phyloP scores from a whole-genome alignment of 2,329 filamentous ascomycete genomes.

The Didymella sp. region DNA sequence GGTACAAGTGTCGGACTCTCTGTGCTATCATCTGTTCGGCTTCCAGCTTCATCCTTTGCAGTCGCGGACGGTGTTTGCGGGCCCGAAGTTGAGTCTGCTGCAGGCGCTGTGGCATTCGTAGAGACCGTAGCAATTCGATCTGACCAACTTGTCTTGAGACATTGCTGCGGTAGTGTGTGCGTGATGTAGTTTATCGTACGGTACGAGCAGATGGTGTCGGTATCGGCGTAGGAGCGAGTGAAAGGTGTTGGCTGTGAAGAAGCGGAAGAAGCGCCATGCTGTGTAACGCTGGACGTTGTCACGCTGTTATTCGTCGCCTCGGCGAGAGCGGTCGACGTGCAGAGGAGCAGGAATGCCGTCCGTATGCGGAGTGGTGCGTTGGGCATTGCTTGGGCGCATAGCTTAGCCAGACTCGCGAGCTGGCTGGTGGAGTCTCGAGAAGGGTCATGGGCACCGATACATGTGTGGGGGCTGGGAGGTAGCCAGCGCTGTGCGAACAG shows the following conservation, averaged over 20 bases:
- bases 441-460: constrained; percentile 9
- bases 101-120: constrained; percentile 21
- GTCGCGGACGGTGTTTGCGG: constrained; percentile 14
- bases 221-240: constrained; percentile 34
- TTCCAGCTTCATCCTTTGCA: constrained; percentile 18
- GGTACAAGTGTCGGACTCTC: constrained; percentile 1
- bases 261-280: constrained; percentile 22
- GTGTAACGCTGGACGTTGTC: constrained; percentile 33
- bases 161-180: constrained; percentile 77
- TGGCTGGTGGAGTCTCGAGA: constrained; percentile 22
- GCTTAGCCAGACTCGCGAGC: constrained; percentile 41
- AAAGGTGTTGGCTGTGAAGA: constrained; percentile 21
- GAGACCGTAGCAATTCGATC: constrained; percentile 28
- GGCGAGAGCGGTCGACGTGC: constrained; percentile 35
- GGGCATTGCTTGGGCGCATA: constrained; percentile 50
- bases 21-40: constrained; percentile 13
- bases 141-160: constrained; percentile 68
- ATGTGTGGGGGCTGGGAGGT: constrained; percentile 15
- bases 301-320: constrained; percentile 45
- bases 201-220: constrained; percentile 55
- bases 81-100: constrained; percentile 19
- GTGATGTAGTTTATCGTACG: constrained; percentile 84
- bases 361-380: constrained; percentile 48
- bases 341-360: constrained; percentile 44
- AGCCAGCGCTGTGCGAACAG: constrained; percentile 25